Evolutionary conservation across 1,284 basidiomycete species (phyloP), one percentile per base, ranked within the genome.

Genomic region (Ustilago trichophora): DNA sequence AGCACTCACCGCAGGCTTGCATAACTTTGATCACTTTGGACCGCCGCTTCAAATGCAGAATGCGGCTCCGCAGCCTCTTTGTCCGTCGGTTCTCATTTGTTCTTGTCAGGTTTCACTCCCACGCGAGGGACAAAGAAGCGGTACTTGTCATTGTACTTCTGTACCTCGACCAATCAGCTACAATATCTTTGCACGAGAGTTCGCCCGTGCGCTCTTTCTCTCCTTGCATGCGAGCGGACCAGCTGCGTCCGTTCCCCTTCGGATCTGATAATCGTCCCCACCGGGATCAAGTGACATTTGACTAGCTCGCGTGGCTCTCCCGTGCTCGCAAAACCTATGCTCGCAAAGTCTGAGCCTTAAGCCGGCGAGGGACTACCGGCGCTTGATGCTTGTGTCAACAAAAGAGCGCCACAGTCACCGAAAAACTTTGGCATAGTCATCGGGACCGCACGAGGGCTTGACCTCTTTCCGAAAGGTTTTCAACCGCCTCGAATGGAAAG

Each of bases 41-140:
- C 37, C 47, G 36, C 37, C 37, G 47, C 47, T 49, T 49, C 47
- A 41, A 41, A 33, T 40, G 37, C 29, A 22, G 32, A 19, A 8
- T 21, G 36, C 29, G 48, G 32, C 22, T 32, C 38, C 48, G 38
- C 37, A 18, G 38, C 16, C 41, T 18, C 34, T 38, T 33, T 27
- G n/a, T 8, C 49, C 35, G 50, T 43, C 50, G 41, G 41, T 52
- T 35, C 35, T 44, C 13, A 19, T 25, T 38, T 18, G 19, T n/a
- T 8, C n/a, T 27, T 18, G 21, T n/a, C n/a, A n/a, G n/a, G n/a
- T n/a, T n/a, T n/a, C n/a, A n/a, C n/a, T n/a, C n/a, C n/a, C n/a
- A n/a, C n/a, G n/a, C n/a, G n/a, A n/a, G n/a, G n/a, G n/a, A n/a
- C n/a, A n/a, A n/a, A n/a, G n/a, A n/a, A n/a, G n/a, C n/a, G n/a